Base-by-base conservation (phyloP, 1,284 basidiomycete genomes). In the Paramarasmius palmivorus region DNA sequence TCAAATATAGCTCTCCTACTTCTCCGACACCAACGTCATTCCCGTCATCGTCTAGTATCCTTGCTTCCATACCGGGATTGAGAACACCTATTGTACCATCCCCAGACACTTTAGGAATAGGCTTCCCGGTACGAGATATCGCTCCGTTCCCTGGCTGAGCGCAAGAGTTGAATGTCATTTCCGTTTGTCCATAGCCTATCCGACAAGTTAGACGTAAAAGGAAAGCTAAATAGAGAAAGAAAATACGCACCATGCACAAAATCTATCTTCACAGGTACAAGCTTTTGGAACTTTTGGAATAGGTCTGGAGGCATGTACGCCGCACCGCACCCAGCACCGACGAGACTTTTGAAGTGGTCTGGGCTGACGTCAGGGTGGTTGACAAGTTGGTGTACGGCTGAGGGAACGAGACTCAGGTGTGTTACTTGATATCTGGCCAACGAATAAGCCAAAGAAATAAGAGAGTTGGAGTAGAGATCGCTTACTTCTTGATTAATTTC, bases 111-210 rank as follows among this genome's bases (percentile, higher is more conserved):
- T 65, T 79, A 1, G 76, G 73, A 12, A 63, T 12, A 1, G 82
- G 81, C 41, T 73, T 73, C 1, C 60, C 45, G 6, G 83, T 69
- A 0, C 78, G 73, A 1, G 75, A 68, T 19, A 87, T 69, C 0
- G 88, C 23, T 20, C 22, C 15, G 8, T 32, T 44, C 47, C 37
- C 2, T 32, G 12, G 39, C 39, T 15, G 36, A 12, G 14, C 35
- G 17, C 48, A 26, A 42, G 50, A 37, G 38, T 9, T 26, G 66
- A 82, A 54, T 65, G 90, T 88, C 51, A 71, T 70, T 78, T 91
- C 89, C 0, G 87, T 88, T 75, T 90, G 82, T n/a, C 89, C 89
- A 61, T 86, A 91, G 0, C 88, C 87, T 85, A 15, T 35, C 14
- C 20, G 36, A 10, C n/a, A 23, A n/a, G 20, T 15, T 4, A 22